A percentile compares a stretch with the other conserved stretches of the same genome.
Conservation (phyloP, 228 moss, liverwort and hornwort species). For the Sphagnum fallax region DNA sequence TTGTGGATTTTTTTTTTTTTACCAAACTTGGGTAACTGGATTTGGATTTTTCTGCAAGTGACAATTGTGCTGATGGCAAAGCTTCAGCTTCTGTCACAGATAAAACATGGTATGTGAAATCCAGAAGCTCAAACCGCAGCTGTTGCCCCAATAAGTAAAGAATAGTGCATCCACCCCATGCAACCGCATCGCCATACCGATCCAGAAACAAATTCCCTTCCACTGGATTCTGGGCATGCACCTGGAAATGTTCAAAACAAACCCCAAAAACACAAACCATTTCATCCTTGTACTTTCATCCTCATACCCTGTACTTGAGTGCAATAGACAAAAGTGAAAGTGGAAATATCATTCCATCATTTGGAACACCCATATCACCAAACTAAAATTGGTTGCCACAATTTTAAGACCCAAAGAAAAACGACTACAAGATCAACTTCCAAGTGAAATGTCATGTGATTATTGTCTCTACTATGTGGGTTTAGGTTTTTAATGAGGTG, state of each 20-base stretch:
- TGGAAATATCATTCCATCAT: neutral
- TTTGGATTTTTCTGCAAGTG: conserved; percentile 70
- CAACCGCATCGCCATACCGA: conserved; percentile 83
- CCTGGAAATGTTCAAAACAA: conserved; percentile 8
- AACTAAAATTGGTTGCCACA: no score
- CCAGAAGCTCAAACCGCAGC: conserved; percentile 77
- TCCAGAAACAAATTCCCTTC: conserved; percentile 69
- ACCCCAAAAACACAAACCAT: no score
- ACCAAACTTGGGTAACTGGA: conserved; percentile 11
- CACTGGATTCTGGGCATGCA: conserved; percentile 38
- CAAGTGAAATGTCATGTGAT: no score
- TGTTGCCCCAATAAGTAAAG: conserved; percentile 84
- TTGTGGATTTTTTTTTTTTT: no score
- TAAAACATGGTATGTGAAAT: conserved; percentile 86
- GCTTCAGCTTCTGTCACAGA: conserved; percentile 77
- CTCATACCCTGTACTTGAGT: no score
- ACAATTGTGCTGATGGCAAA: conserved; percentile 60
- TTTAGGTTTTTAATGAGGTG: no score
- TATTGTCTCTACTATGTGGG: no score
- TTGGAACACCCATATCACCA: no score
- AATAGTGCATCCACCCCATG: conserved; percentile 94
- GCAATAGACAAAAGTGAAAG: no score
- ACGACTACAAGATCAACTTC: no score
- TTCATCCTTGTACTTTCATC: no score
- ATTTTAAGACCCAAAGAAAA: no score